Conservation (phyloP, 345 rosid species). For the Populus alba region DNA sequence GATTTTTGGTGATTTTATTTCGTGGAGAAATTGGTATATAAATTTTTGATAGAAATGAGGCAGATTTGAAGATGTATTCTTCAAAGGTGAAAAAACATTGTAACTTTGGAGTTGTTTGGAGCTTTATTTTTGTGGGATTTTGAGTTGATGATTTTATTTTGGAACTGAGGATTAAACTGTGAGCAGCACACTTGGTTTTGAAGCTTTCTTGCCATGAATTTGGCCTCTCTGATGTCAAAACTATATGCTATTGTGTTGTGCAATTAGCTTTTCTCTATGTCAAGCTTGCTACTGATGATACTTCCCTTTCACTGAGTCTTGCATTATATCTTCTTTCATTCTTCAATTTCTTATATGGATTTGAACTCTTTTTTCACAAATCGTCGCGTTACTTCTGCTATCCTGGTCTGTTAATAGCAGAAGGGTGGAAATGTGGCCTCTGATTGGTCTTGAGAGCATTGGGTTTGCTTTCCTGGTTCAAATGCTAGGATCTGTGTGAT, state of each 20-base stretch:
- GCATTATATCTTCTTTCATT: background rate
- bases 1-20: too few species aligned
- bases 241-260: background rate
- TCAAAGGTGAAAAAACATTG: background rate
- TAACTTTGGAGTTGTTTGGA: background rate
- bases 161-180: background rate
- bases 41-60: background rate
- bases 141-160: background rate
- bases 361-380: background rate
- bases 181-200: background rate
- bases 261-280: background rate
- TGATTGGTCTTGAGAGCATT: background rate
- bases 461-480: background rate
- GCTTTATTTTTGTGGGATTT: background rate
- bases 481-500: background rate
- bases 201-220: background rate
- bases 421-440: background rate
- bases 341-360: background rate
- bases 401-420: background rate
- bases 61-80: background rate
- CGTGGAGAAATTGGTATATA: background rate
- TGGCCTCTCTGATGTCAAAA: background rate
- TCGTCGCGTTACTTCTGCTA: background rate
- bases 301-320: background rate
- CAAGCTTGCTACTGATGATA: background rate